Evolutionary conservation across 495 filamentous ascomycete species (phyloP).

Genomic region (Hamigera avellanea): DNA sequence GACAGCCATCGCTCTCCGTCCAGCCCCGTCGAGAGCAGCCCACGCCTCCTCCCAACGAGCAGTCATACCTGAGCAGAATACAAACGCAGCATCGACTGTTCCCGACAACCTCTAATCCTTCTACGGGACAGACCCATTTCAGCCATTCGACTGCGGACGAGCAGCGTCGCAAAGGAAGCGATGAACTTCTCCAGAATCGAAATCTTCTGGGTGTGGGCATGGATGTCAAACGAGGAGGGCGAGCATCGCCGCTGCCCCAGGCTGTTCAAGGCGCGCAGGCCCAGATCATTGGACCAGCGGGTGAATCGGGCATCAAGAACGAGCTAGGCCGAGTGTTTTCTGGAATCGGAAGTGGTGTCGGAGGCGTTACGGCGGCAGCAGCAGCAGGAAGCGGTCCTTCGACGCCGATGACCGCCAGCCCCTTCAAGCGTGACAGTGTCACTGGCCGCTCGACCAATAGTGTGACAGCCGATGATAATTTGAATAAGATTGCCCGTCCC

Average conservation of each 20-base stretch:
- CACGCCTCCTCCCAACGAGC: constrained; percentile 24
- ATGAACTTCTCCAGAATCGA: constrained; percentile 37
- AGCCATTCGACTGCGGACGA: constrained; percentile 22
- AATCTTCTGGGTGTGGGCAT: constrained; percentile 31
- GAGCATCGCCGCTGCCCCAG: constrained; percentile 73
- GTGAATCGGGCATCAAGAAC: constrained; percentile 78
- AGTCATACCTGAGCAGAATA: constrained; percentile 21
- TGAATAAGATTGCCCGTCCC: constrained; percentile 28
- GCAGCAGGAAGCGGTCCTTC: constrained; percentile 40
- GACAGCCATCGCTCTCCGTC: constrained; percentile 20
- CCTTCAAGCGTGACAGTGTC: constrained; percentile 36
- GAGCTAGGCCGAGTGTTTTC: constrained; percentile 88
- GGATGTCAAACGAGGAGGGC: constrained; percentile 37
- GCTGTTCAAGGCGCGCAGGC: constrained; percentile 87
- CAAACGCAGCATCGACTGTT: constrained; percentile 22
- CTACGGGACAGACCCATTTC: constrained; percentile 14
- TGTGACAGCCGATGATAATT: constrained; percentile 20
- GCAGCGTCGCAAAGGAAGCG: constrained; percentile 44
- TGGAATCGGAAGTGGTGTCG: constrained; percentile 77
- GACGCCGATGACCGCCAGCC: constrained; percentile 46
- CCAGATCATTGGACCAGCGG: constrained; percentile 58
- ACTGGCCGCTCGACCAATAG: constrained; percentile 25
- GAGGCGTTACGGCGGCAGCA: constrained; percentile 44
- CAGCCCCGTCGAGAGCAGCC: constrained; percentile 25
- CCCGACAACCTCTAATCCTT: constrained; percentile 11